Evolutionary conservation across 2,329 filamentous ascomycete species (phyloP).

Genomic region (Mycosphaerella arachidis): DNA sequence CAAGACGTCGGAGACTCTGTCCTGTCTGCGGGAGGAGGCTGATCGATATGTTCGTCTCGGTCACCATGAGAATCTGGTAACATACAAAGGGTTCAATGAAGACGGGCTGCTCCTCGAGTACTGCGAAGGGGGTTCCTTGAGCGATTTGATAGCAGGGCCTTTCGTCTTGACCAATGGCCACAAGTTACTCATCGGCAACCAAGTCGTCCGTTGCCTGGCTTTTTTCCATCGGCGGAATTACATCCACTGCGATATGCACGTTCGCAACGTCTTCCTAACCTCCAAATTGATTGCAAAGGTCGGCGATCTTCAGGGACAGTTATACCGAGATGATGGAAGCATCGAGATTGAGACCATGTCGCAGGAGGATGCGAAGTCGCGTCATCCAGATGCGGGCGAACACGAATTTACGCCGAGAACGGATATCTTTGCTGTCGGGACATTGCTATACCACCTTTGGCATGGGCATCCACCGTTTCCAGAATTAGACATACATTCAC

Average conservation of each 20-base stretch:
- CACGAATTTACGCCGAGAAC: conserved; percentile 3
- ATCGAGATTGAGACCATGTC: conserved; percentile 8
- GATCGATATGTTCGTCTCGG: neutral
- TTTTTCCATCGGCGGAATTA: conserved; percentile 4
- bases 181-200: neutral
- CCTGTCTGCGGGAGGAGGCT: neutral
- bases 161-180: neutral
- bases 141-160: neutral
- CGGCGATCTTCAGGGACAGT: conserved; percentile 9
- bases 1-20: neutral
- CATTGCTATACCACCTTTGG: neutral
- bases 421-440: neutral
- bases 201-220: conserved; percentile 6
- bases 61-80: neutral
- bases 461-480: neutral
- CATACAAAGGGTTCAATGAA: neutral
- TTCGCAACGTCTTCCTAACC: conserved; percentile 9
- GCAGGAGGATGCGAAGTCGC: conserved; percentile 8
- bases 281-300: conserved; percentile 9
- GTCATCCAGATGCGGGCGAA: conserved; percentile 7
- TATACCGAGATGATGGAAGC: conserved; percentile 6
- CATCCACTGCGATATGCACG: conserved; percentile 11
- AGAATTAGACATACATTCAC: neutral
- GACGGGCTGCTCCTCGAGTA: neutral
- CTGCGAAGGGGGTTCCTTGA: neutral